A percentile compares a stretch with the other conserved stretches of the same genome.
Conservation (phyloP, 176 grass and related monocot genomes). For the Triticum dicoccoides region DNA sequence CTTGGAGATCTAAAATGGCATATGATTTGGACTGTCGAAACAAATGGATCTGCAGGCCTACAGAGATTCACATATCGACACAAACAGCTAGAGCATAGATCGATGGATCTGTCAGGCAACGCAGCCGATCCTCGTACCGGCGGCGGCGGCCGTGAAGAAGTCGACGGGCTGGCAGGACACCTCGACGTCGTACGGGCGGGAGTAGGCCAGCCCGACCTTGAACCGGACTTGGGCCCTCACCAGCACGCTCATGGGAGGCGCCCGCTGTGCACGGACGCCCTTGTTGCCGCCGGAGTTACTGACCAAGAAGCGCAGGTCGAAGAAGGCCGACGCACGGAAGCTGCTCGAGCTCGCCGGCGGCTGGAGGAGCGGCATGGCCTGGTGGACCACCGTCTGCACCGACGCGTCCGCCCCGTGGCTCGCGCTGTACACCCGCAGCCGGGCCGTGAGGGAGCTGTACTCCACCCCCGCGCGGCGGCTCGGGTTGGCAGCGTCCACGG, state of each 20-base stretch:
- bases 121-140: background rate
- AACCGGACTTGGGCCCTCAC: background rate
- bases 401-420: background rate
- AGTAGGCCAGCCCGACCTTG: background rate
- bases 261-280: background rate
- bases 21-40: background rate
- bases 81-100: background rate
- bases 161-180: constrained; percentile 13
- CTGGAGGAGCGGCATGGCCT: background rate
- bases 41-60: background rate
- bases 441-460: background rate
- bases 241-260: background rate
- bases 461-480: constrained; percentile 7
- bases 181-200: constrained; percentile 7
- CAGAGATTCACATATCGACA: background rate
- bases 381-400: background rate
- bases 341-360: background rate
- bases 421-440: background rate
- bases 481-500: constrained; percentile 17
- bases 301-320: background rate
- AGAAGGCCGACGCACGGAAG: background rate
- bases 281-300: too few species aligned
- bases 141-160: background rate
- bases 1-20: background rate
- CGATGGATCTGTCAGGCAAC: background rate